phyloP scores from a whole-genome alignment of 2,329 filamentous ascomycete genomes.

The Ophiostoma himal-ulmi region DNA sequence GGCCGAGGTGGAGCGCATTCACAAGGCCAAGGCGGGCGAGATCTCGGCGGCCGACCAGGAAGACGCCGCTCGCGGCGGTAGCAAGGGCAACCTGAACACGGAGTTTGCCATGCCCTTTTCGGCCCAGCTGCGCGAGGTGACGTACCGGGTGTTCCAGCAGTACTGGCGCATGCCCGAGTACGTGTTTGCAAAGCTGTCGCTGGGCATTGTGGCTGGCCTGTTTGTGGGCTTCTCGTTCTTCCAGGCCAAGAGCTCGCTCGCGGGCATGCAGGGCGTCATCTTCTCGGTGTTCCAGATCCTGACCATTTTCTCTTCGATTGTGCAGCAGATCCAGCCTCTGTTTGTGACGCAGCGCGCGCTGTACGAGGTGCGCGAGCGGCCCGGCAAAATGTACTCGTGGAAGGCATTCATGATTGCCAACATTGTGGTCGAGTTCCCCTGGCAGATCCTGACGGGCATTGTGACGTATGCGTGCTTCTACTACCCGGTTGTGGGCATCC shows the following conservation, averaged over 20 bases:
- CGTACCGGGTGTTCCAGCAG: conserved; percentile 74
- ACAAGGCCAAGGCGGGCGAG: conserved; percentile 35
- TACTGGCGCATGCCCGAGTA: conserved; percentile 89
- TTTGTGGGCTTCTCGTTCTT: conserved; percentile 83
- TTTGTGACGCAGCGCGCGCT: conserved; percentile 75
- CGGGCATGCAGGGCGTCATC: conserved; percentile 78
- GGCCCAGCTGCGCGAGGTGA: conserved; percentile 61
- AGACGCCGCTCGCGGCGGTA: conserved; percentile 27
- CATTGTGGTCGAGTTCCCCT: conserved; percentile 78
- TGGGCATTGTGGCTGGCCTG: conserved; percentile 59
- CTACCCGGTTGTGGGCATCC: conserved; percentile 64
- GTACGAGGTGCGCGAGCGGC: conserved; percentile 79
- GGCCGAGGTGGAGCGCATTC: conserved; percentile 52
- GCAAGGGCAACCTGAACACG: background rate
- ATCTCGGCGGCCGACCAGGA: conserved; percentile 33
- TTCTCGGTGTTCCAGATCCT: conserved; percentile 79
- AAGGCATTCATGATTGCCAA: conserved; percentile 77
- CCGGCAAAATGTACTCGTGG: conserved; percentile 79
- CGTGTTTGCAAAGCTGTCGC: conserved; percentile 73
- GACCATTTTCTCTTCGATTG: conserved; percentile 72
- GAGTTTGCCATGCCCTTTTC: conserved; percentile 76
- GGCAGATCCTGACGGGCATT: conserved; percentile 67
- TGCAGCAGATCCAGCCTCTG: conserved; percentile 77
- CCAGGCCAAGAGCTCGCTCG: conserved; percentile 61
- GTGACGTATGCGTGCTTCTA: conserved; percentile 67